phyloP scores from a whole-genome alignment of 805 yeast species.

The Yamadazyma scolyti region DNA sequence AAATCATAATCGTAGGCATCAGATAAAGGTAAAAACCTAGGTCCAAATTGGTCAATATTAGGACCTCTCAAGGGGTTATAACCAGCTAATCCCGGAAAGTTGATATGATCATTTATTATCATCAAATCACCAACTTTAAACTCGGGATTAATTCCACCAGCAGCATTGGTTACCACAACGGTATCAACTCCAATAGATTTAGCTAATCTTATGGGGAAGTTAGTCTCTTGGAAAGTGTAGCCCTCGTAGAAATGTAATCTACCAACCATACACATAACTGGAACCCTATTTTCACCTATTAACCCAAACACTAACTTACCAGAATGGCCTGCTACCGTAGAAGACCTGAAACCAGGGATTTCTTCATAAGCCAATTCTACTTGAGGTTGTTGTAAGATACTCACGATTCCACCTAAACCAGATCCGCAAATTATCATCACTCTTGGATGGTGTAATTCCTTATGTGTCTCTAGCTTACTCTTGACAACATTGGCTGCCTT shows the following conservation, averaged over 20 bases:
- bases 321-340: constrained; percentile 89
- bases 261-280: constrained; percentile 92
- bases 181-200: constrained; percentile 55
- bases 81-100: constrained; percentile 89
- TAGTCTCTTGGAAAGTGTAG: constrained; percentile 73
- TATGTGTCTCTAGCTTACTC: background rate
- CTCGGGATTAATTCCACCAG: constrained; percentile 75
- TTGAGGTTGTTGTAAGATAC: constrained; percentile 40
- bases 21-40: constrained; percentile 81
- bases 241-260: constrained; percentile 93
- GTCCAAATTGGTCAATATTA: constrained; percentile 75
- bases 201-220: constrained; percentile 81
- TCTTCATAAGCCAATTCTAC: constrained; percentile 56
- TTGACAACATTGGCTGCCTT: constrained; percentile 7
- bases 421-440: constrained; percentile 89
- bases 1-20: constrained; percentile 83
- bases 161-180: constrained; percentile 90
- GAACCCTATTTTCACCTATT: constrained; percentile 64
- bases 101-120: constrained; percentile 86
- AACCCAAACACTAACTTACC: constrained; percentile 79
- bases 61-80: constrained; percentile 85
- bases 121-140: constrained; percentile 84
- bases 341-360: constrained; percentile 76
- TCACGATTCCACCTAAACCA: constrained; percentile 85
- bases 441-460: constrained; percentile 41